Evolutionary conservation across 495 filamentous ascomycete genomes (phyloP).

Genomic region (Glonium stellatum): DNA sequence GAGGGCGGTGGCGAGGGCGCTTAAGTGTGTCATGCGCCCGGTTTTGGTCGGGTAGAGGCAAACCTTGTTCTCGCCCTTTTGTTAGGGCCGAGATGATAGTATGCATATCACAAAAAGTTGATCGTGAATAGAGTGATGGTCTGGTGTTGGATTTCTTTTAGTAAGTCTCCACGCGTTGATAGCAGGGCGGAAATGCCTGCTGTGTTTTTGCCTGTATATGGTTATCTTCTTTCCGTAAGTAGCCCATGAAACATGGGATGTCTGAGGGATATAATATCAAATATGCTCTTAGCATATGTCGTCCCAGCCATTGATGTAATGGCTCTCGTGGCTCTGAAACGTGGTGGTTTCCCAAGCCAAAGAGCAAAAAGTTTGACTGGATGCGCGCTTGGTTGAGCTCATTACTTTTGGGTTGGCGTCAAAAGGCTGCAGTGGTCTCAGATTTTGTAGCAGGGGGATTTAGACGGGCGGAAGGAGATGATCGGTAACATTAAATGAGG

Average conservation of each 20-base stretch:
- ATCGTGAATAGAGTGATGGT: background rate
- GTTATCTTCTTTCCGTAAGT: background rate
- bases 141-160: background rate
- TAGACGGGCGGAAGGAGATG: background rate
- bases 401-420: background rate
- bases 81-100: background rate
- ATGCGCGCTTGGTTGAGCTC: background rate
- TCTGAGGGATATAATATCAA: background rate
- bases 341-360: background rate
- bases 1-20: background rate
- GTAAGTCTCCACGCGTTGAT: background rate
- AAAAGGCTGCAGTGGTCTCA: background rate
- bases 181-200: background rate
- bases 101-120: background rate
- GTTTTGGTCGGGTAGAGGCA: background rate
- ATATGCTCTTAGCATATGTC: background rate
- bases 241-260: background rate
- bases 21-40: constrained; percentile 11
- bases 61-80: background rate
- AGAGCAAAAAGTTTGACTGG: background rate
- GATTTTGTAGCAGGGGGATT: background rate
- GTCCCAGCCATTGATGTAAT: background rate
- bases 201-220: background rate
- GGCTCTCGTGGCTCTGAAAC: background rate
- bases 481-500: background rate